A percentile compares a stretch with the other conserved stretches of the same genome.
phyloP scores from a whole-genome alignment of 805 yeast species.

The Ogataea thermomethanolica region DNA sequence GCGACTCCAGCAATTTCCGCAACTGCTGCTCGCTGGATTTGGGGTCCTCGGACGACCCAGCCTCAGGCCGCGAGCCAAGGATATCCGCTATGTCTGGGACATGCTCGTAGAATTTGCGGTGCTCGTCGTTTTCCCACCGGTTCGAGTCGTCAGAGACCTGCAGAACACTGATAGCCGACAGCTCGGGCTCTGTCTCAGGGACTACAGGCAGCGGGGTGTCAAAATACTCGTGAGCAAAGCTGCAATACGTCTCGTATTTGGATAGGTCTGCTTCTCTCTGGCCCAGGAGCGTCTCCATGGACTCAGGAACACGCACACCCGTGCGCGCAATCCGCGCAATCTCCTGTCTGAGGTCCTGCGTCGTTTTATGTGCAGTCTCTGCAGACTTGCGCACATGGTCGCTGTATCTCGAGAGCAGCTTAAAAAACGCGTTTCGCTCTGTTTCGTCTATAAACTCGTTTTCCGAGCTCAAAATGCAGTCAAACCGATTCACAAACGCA shows the following conservation, averaged over 20 bases:
- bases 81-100: slow-evolving; percentile 42
- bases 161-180: too few species aligned
- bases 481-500: slow-evolving; percentile 48
- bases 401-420: slow-evolving; percentile 41
- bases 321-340: slow-evolving; percentile 13
- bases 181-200: too few species aligned
- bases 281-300: too few species aligned
- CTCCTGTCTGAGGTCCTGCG: slow-evolving; percentile 11
- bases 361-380: slow-evolving; percentile 28
- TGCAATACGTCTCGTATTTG: too few species aligned
- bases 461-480: slow-evolving; percentile 32
- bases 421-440: slow-evolving; percentile 29
- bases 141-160: slow-evolving; percentile 3
- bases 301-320: too few species aligned
- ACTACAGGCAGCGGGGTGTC: too few species aligned
- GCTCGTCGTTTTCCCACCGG: slow-evolving; percentile 66
- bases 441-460: slow-evolving; percentile 30
- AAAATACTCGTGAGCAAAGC: too few species aligned
- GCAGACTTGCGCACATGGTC: slow-evolving; percentile 40
- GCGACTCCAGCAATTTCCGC: slow-evolving; percentile 5
- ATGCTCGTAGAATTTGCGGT: slow-evolving; percentile 59
- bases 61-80: slow-evolving; percentile 27
- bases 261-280: too few species aligned
- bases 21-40: too few species aligned
- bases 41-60: too few species aligned